phyloP scores from a whole-genome alignment of 2,329 filamentous ascomycete genomes.

The Dryadomyces sulphureus region DNA sequence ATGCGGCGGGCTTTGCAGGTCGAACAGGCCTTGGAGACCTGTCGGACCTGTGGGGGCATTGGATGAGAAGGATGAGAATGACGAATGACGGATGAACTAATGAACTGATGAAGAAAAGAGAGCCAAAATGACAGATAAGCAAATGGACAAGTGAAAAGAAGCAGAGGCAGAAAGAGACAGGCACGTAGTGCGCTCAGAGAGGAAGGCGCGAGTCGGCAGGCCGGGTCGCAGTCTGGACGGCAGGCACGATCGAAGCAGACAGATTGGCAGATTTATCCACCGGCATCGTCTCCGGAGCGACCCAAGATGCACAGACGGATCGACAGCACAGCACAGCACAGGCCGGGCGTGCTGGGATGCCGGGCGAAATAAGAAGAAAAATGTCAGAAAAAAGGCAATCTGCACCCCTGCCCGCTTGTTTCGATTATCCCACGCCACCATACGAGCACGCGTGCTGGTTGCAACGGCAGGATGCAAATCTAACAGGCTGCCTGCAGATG shows the following conservation, averaged over 20 bases:
- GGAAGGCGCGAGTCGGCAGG: too few species aligned
- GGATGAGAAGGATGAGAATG: too few species aligned
- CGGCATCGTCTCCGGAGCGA: neutral
- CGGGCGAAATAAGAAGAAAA: neutral
- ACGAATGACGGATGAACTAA: too few species aligned
- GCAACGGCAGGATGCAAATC: neutral
- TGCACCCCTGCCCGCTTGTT: neutral
- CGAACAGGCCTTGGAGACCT: slow-evolving; percentile 3
- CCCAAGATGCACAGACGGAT: neutral
- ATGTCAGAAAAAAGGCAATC: neutral
- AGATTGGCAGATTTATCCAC: too few species aligned
- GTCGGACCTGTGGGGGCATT: slow-evolving; percentile 1
- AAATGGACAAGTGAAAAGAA: too few species aligned
- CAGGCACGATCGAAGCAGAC: too few species aligned
- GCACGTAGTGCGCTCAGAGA: too few species aligned
- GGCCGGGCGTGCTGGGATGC: too few species aligned
- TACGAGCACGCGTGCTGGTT: neutral
- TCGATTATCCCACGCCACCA: neutral
- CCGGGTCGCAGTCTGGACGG: neutral
- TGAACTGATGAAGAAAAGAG: neutral
- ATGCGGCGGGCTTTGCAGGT: slow-evolving; percentile 5
- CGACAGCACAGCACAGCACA: too few species aligned
- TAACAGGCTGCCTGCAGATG: neutral
- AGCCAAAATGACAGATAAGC: neutral
- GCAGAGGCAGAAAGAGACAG: too few species aligned